Percentiles rank a stretch among this genome's conserved stretches.
Evolutionary conservation across 768 basidiomycete genomes (phyloP).

Genomic region (Lactarius pseudohatsudake): DNA sequence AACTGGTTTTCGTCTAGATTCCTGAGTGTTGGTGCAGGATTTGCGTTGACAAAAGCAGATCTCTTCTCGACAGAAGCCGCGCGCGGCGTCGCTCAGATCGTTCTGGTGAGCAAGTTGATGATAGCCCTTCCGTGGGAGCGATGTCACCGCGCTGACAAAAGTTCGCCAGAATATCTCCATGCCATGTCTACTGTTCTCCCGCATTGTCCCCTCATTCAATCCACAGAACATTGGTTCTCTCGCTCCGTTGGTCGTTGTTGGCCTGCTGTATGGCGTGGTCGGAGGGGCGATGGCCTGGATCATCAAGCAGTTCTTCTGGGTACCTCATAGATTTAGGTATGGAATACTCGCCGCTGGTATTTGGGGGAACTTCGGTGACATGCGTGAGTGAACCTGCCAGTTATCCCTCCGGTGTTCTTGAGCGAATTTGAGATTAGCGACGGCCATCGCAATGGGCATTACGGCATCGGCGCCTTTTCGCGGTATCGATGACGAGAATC

Average conservation of each 20-base stretch:
- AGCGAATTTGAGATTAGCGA: conserved; percentile 44
- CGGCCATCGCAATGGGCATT: conserved; percentile 62
- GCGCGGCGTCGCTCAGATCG: conserved; percentile 57
- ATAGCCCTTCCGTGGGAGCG: not conserved
- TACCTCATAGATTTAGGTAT: conserved; percentile 72
- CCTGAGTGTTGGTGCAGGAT: conserved; percentile 54
- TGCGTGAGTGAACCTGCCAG: conserved; percentile 49
- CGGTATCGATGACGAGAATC: conserved; percentile 53
- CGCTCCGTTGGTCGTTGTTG: conserved; percentile 63
- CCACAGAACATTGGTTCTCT: conserved; percentile 54
- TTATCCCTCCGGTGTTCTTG: not conserved
- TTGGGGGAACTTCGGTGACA: conserved; percentile 69
- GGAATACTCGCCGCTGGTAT: conserved; percentile 69
- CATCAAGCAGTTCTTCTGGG: conserved; percentile 67
- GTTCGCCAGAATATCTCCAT: conserved; percentile 51
- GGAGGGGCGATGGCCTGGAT: conserved; percentile 55
- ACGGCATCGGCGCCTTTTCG: conserved; percentile 62
- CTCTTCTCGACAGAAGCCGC: conserved; percentile 60
- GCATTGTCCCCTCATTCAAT: conserved; percentile 66
- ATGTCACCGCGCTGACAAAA: not conserved
- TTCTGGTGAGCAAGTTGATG: conserved; percentile 44
- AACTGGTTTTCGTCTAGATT: conserved; percentile 40
- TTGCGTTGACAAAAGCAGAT: conserved; percentile 56
- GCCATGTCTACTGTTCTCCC: conserved; percentile 69
- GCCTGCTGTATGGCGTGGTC: conserved; percentile 55